phyloP scores from a whole-genome alignment of 2,329 filamentous ascomycete species.

The Venturia aucupariae region DNA sequence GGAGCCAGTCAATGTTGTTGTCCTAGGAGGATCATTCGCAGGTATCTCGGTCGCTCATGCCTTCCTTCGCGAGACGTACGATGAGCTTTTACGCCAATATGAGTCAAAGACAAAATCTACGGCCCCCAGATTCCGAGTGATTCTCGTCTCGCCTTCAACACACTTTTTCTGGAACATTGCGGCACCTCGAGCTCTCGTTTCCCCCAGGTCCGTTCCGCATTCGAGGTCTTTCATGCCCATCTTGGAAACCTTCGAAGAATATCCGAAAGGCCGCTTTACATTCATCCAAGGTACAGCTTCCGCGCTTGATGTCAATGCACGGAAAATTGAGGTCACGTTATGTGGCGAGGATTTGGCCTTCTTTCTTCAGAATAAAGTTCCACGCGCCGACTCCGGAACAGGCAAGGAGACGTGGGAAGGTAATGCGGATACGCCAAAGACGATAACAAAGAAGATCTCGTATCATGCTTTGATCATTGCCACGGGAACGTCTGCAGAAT shows the following conservation, averaged over 20 bases:
- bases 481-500: constrained; percentile 28
- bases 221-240: constrained; percentile 29
- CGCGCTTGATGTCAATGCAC: constrained; percentile 21
- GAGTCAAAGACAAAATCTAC: constrained; percentile 18
- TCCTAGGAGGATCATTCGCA: constrained; percentile 31
- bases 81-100: constrained; percentile 18
- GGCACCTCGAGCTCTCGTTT: constrained; percentile 29
- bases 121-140: constrained; percentile 24
- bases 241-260: constrained; percentile 25
- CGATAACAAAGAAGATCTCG: constrained; percentile 19
- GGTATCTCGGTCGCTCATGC: constrained; percentile 30
- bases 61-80: constrained; percentile 26
- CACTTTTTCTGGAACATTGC: constrained; percentile 32
- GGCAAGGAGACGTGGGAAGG: not conserved
- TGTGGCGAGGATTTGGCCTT: constrained; percentile 3
- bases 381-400: not conserved
- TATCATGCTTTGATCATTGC: constrained; percentile 30
- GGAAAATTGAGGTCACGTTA: constrained; percentile 19
- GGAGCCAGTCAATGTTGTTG: constrained; percentile 27
- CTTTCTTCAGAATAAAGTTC: constrained; percentile 1
- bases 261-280: constrained; percentile 25
- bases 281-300: constrained; percentile 29
- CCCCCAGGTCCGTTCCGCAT: constrained; percentile 25
- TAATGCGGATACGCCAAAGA: not conserved
- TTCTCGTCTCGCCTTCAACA: constrained; percentile 27